phyloP scores from a whole-genome alignment of 1,139 yeast species.

The Arxiozyma telluris region DNA sequence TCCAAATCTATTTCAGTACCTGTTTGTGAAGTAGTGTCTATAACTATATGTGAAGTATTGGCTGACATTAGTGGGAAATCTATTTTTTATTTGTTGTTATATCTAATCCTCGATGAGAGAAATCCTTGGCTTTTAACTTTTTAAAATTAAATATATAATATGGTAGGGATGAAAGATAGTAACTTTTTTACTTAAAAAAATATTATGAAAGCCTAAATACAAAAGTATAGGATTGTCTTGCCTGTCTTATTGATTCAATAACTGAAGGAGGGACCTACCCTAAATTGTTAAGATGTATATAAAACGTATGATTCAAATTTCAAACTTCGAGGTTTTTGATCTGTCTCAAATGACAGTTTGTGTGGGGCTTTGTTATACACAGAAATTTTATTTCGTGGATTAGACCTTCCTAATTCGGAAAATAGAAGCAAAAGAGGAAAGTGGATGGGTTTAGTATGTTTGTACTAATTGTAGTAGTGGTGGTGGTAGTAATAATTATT shows the following conservation, averaged over 20 bases:
- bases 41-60: too few relatives aligned
- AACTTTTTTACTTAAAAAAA: too few relatives aligned
- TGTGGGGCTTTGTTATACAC: background rate
- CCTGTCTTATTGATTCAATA: background rate
- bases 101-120: too few relatives aligned
- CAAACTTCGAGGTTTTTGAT: background rate
- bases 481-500: too few relatives aligned
- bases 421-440: background rate
- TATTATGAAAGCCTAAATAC: too few relatives aligned
- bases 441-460: background rate
- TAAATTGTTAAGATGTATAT: background rate
- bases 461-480: too few relatives aligned
- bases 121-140: background rate
- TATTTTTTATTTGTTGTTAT: background rate
- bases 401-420: background rate
- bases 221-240: background rate
- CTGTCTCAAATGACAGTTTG: background rate
- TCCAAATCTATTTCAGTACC: slow-evolving; percentile 8
- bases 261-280: background rate
- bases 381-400: background rate
- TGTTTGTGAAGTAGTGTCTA: background rate
- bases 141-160: too few relatives aligned
- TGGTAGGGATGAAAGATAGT: background rate
- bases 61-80: background rate
- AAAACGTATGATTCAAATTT: too few relatives aligned